Conservation (phyloP, 2,329 filamentous ascomycete genomes). For the Pyricularia sp. region DNA sequence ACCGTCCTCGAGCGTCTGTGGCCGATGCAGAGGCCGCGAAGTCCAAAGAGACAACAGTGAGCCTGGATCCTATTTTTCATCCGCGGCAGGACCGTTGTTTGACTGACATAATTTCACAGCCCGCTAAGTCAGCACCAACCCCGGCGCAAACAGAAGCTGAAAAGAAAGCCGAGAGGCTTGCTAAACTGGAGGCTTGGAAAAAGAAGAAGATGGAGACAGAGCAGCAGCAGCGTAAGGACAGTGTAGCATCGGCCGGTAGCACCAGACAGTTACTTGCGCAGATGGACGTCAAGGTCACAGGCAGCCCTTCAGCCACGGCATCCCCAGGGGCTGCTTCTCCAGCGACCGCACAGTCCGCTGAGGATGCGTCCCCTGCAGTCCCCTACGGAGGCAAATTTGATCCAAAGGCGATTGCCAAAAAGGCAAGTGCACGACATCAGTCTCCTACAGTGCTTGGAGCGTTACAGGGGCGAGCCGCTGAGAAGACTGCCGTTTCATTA, state of each 20-base stretch:
- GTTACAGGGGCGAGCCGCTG: slow-evolving; percentile 28
- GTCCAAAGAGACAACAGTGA: slow-evolving; percentile 22
- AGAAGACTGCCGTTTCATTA: slow-evolving; percentile 17
- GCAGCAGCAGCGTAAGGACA: slow-evolving; percentile 63
- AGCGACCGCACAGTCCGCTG: slow-evolving; percentile 39
- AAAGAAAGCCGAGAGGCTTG: slow-evolving; percentile 70
- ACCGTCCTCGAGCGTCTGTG: slow-evolving; percentile 50
- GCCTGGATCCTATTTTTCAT: neutral
- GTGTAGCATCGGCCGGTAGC: slow-evolving; percentile 55
- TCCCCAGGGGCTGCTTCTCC: slow-evolving; percentile 40
- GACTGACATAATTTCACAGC: slow-evolving; percentile 29
- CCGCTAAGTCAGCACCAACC: slow-evolving; percentile 40
- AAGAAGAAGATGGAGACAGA: slow-evolving; percentile 58
- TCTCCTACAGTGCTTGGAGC: slow-evolving; percentile 43
- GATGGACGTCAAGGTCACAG: slow-evolving; percentile 61
- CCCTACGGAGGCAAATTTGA: slow-evolving; percentile 75
- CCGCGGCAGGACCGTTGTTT: neutral
- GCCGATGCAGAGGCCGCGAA: slow-evolving; percentile 51
- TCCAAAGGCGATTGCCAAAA: slow-evolving; percentile 78
- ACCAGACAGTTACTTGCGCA: slow-evolving; percentile 60
- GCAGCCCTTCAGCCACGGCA: slow-evolving; percentile 24
- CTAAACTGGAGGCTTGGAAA: slow-evolving; percentile 86
- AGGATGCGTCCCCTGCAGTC: slow-evolving; percentile 39
- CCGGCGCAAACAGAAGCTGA: slow-evolving; percentile 56
- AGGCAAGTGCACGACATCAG: slow-evolving; percentile 52